These are phyloP conservation scores for Lentinula lateritia DNA, from an alignment of 768 basidiomycete species.

Conservation along the genomic window DNA sequence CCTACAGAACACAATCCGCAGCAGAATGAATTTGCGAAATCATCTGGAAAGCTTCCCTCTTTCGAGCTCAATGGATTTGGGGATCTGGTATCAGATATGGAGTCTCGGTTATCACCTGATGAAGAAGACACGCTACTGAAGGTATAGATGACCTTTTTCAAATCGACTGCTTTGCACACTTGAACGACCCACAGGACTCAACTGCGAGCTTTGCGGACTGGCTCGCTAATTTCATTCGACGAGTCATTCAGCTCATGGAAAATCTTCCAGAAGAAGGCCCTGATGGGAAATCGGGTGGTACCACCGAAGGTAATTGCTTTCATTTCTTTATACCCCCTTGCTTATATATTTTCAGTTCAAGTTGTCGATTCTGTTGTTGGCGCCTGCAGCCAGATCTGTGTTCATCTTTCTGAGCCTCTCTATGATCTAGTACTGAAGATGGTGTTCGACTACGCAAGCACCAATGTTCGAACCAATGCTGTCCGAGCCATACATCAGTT, in stretches of 20 bases:
- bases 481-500: conserved; percentile 84
- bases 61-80: conserved; percentile 34
- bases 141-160: conserved; percentile 17
- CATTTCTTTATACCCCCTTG: conserved; percentile 1
- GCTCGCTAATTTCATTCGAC: conserved; percentile 74
- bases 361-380: conserved; percentile 72
- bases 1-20: conserved; percentile 27
- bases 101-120: conserved; percentile 41
- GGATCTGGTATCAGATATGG: conserved; percentile 29
- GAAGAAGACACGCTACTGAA: conserved; percentile 71
- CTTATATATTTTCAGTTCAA: conserved; percentile 40
- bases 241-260: conserved; percentile 76
- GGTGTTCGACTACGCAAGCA: conserved; percentile 78
- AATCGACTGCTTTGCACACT: background rate
- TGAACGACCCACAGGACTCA: conserved; percentile 37
- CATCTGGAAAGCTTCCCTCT: conserved; percentile 25
- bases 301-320: conserved; percentile 49
- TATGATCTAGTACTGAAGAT: conserved; percentile 80
- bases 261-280: conserved; percentile 82
- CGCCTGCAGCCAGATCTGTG: conserved; percentile 74
- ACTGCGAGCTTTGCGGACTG: conserved; percentile 77
- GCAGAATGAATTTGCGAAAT: conserved; percentile 17
- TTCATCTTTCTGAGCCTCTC: conserved; percentile 66
- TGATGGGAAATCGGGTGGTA: conserved; percentile 54
- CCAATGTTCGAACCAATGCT: conserved; percentile 77